Conservation (phyloP, 2,329 filamentous ascomycete species). For the Aspergillus pseudoglaucus region DNA sequence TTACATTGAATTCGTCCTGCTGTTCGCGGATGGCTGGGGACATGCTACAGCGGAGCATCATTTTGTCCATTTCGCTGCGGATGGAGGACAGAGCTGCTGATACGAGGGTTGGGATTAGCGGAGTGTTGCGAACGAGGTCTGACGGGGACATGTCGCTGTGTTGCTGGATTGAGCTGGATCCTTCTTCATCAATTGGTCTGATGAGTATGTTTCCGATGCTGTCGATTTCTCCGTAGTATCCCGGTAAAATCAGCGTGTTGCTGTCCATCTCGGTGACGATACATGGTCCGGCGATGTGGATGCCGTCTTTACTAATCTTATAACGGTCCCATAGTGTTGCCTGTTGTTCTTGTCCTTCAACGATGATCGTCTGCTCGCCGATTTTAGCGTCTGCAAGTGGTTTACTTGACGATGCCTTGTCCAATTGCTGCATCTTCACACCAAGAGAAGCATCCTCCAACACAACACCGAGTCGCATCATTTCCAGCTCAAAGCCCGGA, state of each 20-base stretch:
- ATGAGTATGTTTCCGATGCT: slow-evolving; percentile 46
- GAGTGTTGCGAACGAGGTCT: slow-evolving; percentile 32
- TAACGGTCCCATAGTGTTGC: slow-evolving; percentile 42
- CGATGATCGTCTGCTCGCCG: slow-evolving; percentile 33
- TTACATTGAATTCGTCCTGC: slow-evolving; percentile 50
- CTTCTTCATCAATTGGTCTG: slow-evolving; percentile 29
- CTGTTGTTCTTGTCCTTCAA: slow-evolving; percentile 35
- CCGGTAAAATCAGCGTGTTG: slow-evolving; percentile 46
- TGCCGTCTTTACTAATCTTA: slow-evolving; percentile 34
- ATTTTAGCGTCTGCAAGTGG: slow-evolving; percentile 16
- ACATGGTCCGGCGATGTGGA: slow-evolving; percentile 39
- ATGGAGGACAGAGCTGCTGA: slow-evolving; percentile 41
- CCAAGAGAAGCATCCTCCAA: slow-evolving; percentile 38
- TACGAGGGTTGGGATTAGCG: slow-evolving; percentile 41
- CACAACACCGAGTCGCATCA: slow-evolving; percentile 43
- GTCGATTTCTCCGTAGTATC: slow-evolving; percentile 43
- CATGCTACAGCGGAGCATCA: slow-evolving; percentile 48
- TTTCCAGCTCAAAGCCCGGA: slow-evolving; percentile 40
- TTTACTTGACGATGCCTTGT: slow-evolving; percentile 18
- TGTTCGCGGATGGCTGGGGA: slow-evolving; percentile 47
- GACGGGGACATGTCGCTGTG: slow-evolving; percentile 34
- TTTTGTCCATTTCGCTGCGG: slow-evolving; percentile 45
- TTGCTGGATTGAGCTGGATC: slow-evolving; percentile 8
- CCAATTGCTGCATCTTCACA: slow-evolving; percentile 31
- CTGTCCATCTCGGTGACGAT: slow-evolving; percentile 48